These are phyloP conservation scores for Plasmodium inui DNA, from an alignment of 169 alveolate genomes.

Conservation along the genomic window DNA sequence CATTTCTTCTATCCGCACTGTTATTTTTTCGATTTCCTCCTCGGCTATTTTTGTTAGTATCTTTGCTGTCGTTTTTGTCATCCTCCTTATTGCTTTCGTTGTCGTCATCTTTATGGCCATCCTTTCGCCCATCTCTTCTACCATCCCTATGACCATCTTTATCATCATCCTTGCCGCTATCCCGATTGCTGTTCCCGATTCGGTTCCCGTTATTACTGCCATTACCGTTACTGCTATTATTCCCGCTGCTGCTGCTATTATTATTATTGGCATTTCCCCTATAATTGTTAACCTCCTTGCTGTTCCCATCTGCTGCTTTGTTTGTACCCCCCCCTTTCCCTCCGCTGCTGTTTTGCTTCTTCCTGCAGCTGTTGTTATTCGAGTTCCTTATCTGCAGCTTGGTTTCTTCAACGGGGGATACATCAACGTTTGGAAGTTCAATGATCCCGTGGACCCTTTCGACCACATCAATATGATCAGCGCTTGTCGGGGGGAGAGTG, in stretches of 20 bases:
- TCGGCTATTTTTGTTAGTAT: neutral
- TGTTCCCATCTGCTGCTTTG: slow-evolving; percentile 7
- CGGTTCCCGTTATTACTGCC: neutral
- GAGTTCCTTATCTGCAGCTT: neutral
- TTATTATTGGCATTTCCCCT: slow-evolving; percentile 13
- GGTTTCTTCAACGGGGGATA: neutral
- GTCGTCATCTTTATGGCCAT: slow-evolving; percentile 1
- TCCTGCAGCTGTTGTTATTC: neutral
- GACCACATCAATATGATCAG: neutral
- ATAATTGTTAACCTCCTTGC: neutral
- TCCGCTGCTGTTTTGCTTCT: neutral
- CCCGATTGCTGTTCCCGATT: neutral
- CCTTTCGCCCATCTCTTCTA: neutral
- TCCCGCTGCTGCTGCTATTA: slow-evolving; percentile 10
- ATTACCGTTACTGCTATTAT: neutral
- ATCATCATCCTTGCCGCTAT: neutral
- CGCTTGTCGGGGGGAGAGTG: neutral
- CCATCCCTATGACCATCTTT: neutral
- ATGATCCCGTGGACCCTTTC: neutral
- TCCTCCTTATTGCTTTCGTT: slow-evolving; percentile 8
- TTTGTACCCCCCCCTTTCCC: neutral
- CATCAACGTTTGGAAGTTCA: neutral
- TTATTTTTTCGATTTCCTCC: slow-evolving; percentile 12
- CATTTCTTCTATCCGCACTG: slow-evolving; percentile 5
- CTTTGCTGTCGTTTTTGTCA: neutral